Base-by-base conservation (phyloP, 495 filamentous ascomycete genomes). In the Trichocladium uniseriatum region DNA sequence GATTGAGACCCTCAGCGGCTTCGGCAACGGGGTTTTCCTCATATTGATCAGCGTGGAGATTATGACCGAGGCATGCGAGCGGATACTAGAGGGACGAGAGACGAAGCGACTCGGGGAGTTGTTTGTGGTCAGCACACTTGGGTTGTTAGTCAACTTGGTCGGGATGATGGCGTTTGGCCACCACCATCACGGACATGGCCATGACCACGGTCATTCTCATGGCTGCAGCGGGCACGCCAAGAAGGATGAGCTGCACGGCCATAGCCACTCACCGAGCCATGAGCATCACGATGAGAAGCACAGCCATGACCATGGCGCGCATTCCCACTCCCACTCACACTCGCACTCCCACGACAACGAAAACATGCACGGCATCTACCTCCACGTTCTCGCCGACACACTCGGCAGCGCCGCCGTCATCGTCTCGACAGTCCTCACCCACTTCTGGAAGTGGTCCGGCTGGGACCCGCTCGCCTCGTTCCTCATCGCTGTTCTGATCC, bases 311-410 rank as follows among this genome's bases (percentile, higher is more conserved):
- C 67, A 75, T 41, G 53, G 50, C n/a, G n/a, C n/a, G n/a, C n/a
- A n/a, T n/a, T n/a, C n/a, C n/a, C n/a, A n/a, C n/a, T n/a, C n/a
- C n/a, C n/a, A n/a, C n/a, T n/a, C n/a, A 1, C 68, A 68, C 48
- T 39, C 38, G 27, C 43, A 54, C 20, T 59, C 72, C 19, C 87
- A 94, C 63, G 86, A 86, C 46, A 95, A 94, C 62, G 94, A 99
- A 58, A 99, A 99, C 59, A 97, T 98, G 94, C 82, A 90, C 52
- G 92, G 92, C n/a, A 97, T 99, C 52, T 99, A 91, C 69, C 71
- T 99, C 8, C 92, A 99, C 58, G 86, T 99, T 46, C 73, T 97
- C 4, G 94, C 91, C 8, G 92, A 99, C 62, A 94, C 94, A 0
- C 79, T 97, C 16, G 92, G 92, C 11, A 95, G 89, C 31, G 86